Evolutionary conservation across 1,139 yeast genomes (phyloP), one percentile per base, ranked within the genome.

Genomic region (Eremothecium cymbalariae): DNA sequence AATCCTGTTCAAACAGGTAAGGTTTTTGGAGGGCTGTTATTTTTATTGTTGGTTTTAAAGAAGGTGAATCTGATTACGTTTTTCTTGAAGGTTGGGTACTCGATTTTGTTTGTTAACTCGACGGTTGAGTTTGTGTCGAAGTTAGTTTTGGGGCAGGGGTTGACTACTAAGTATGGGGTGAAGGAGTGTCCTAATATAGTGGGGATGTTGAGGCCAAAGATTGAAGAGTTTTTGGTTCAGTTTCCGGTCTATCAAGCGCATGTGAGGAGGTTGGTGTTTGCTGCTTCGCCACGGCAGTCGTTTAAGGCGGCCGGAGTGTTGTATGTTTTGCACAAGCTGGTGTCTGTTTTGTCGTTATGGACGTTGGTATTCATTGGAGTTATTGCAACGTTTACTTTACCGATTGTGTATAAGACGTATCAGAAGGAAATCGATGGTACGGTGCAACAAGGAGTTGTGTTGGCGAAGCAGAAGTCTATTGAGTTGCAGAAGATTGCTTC

Each of bases 371-470:
- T 81, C 46, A 53, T 72, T 33, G 60, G 73, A 29, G 74, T 81
- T 37, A 61, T 84, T 35, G 59, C 68, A 22, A 70, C 82, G 14
- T 90, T 90, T 70, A 64, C 93, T 31, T 63, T 74, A 33, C 97
- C 98, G 41, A 74, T 73, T 21, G 53, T 82, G 45, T 90, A 88
- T 67, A 63, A 71, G 47, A 70, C 69, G 48, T 77, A 83, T 72
- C 78, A 85, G 69, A 69, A 69, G 53, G 81, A 82, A 65, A 81
- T 90, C 58, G 95, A 88, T 62, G 77, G 78, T 35, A 73, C 75
- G 37, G 70, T 81, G 39, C 72, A 71, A 41, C 68, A 75, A 47
- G 70, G 67, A 57, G 63, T 77, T 45, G 65, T 70, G 46, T 51
- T 72, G 35, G 77, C 77, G 39, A 72, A 71, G 56, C 68, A 64